These are phyloP conservation scores for Phytophthora meadii DNA, from an alignment of 352 stramenopile genomes.

Conservation along the genomic window DNA sequence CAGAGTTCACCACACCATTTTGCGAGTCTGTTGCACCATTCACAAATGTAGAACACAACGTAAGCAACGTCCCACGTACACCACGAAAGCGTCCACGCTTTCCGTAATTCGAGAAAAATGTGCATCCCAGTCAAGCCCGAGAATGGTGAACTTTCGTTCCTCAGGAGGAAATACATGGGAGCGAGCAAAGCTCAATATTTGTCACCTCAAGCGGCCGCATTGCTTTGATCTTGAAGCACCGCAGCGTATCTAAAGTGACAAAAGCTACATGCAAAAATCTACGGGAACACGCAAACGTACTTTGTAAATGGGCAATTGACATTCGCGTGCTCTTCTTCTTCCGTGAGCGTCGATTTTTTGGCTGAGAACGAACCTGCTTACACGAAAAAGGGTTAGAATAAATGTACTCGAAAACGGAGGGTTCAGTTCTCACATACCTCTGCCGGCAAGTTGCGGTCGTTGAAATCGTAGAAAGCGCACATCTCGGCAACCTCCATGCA, in stretches of 20 bases:
- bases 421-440: conserved; percentile 37
- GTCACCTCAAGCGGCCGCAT: conserved; percentile 60
- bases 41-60: conserved; percentile 6
- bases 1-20: conserved; percentile 51
- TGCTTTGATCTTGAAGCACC: conserved; percentile 40
- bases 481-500: conserved; percentile 80
- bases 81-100: too few species aligned
- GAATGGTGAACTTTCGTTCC: conserved; percentile 26
- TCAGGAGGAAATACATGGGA: conserved; percentile 41
- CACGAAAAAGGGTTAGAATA: neutral
- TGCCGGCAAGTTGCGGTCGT: conserved; percentile 55
- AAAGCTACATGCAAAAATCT: conserved; percentile 22
- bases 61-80: neutral
- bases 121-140: conserved; percentile 36
- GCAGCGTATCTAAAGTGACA: conserved; percentile 71
- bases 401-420: neutral
- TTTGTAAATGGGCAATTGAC: conserved; percentile 70
- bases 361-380: conserved; percentile 28
- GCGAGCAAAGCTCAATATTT: conserved; percentile 42
- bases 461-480: conserved; percentile 74
- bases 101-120: conserved; percentile 19
- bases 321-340: conserved; percentile 73
- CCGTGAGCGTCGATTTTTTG: conserved; percentile 43
- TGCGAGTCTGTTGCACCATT: conserved; percentile 38
- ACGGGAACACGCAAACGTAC: conserved; percentile 49